Evolutionary conservation across 2,329 filamentous ascomycete species (phyloP).

Genomic region (Domatiomyces globalis): DNA sequence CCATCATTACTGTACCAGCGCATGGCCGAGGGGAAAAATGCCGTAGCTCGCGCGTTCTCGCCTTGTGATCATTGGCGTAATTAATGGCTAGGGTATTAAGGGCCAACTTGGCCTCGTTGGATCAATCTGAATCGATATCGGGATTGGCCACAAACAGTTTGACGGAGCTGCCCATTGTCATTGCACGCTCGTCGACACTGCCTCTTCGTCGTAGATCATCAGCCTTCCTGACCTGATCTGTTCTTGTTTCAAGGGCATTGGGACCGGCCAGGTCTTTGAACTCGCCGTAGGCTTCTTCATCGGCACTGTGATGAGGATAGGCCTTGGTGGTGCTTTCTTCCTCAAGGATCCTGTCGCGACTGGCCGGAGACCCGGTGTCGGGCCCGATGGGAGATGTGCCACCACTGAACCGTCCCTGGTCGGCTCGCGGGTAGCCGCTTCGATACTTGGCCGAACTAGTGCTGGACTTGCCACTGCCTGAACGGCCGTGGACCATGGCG

Average conservation of each 20-base stretch:
- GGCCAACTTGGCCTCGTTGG: background rate
- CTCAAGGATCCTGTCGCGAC: constrained; percentile 26
- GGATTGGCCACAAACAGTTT: constrained; percentile 36
- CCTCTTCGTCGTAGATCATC: constrained; percentile 33
- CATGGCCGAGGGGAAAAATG: too few species aligned
- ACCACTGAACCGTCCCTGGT: constrained; percentile 25
- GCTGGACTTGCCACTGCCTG: constrained; percentile 46
- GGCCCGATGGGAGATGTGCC: constrained; percentile 39
- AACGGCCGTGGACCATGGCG: constrained; percentile 36
- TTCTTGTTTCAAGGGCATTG: constrained; percentile 25
- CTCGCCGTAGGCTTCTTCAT: constrained; percentile 41
- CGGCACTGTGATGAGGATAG: constrained; percentile 17
- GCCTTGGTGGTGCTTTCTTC: constrained; percentile 27
- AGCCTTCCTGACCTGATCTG: constrained; percentile 27
- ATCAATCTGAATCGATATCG: constrained; percentile 27
- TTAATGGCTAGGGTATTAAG: background rate
- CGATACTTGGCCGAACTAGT: constrained; percentile 34
- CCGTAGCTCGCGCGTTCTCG: too few species aligned
- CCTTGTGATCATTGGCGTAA: too few species aligned
- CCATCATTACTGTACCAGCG: too few species aligned
- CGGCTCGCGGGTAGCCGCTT: constrained; percentile 31
- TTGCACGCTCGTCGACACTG: constrained; percentile 36
- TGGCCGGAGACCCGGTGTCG: constrained; percentile 12
- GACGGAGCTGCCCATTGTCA: constrained; percentile 31
- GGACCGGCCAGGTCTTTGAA: constrained; percentile 38